Conservation (phyloP, 2,329 filamentous ascomycete genomes). For the Aspergillus caelatus region DNA sequence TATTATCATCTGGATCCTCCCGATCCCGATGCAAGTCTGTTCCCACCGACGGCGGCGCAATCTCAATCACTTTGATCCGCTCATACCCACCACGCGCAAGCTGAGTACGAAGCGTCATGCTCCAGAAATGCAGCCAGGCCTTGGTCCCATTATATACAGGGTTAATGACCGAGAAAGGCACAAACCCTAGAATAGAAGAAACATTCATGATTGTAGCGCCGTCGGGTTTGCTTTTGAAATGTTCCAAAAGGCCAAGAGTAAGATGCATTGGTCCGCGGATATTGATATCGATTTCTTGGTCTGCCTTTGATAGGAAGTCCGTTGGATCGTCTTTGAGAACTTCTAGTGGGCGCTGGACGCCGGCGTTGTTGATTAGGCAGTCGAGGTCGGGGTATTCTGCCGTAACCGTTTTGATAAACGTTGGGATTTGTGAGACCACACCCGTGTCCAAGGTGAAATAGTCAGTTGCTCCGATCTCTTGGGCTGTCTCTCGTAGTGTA, state of each 20-base stretch:
- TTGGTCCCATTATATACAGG: conserved; percentile 64
- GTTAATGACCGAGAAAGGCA: conserved; percentile 58
- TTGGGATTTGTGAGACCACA: conserved; percentile 40
- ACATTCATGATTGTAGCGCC: conserved; percentile 57
- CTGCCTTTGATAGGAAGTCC: conserved; percentile 51
- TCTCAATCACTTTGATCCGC: conserved; percentile 56
- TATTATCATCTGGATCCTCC: conserved; percentile 60
- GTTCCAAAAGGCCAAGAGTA: conserved; percentile 51
- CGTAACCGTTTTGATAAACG: conserved; percentile 51
- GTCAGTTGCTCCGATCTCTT: conserved; percentile 49
- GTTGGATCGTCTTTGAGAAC: conserved; percentile 39
- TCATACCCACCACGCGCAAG: conserved; percentile 40
- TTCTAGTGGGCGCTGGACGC: conserved; percentile 58
- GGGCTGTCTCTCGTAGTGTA: conserved; percentile 50
- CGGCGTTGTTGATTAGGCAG: conserved; percentile 63
- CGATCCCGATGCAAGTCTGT: conserved; percentile 61
- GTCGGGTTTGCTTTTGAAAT: conserved; percentile 44
- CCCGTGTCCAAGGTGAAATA: conserved; percentile 60
- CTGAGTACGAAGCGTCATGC: conserved; percentile 58
- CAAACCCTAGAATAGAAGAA: conserved; percentile 56
- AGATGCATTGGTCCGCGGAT: conserved; percentile 62
- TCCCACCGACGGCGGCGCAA: conserved; percentile 58
- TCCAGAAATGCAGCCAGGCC: conserved; percentile 61
- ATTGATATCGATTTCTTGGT: conserved; percentile 62
- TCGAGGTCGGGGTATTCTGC: conserved; percentile 58